Base-by-base conservation (phyloP, 306 rosid species). In the Rubus idaeus region DNA sequence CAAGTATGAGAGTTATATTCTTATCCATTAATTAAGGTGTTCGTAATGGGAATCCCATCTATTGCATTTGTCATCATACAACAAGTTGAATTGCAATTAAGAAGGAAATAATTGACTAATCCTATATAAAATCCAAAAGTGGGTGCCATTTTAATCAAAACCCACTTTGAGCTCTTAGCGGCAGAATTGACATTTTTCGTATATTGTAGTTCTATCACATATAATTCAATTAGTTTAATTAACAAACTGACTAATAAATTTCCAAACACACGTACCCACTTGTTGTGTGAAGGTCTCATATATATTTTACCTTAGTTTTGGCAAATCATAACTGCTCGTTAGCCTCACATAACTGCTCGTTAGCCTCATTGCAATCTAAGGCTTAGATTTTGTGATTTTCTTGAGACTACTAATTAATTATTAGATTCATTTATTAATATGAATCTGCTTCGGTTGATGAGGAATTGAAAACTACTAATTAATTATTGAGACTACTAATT, bases 321-420 rank as follows among this genome's bases (percentile, higher is more conserved):
- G 57, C 63, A 49, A 77, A 71, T 20, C 35, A 73, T 46, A 78
- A 82, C 70, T 41, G 62, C 63, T 71, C 20, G 26, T 23, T 23
- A 23, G 26, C 26, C 26, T 23, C n/a, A n/a, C 35, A 73, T 46
- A 78, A 82, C 70, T 41, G 62, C 63, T 71, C 20, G 42, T 18
- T 26, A 61, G 20, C 68, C 20, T 62, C 23, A 23, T 20, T 66
- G 80, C 69, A 81, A 83, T 86, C 87, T 76, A 85, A 52, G 86
- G 71, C 73, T 64, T 64, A 67, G 88, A 87, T 85, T 77, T 46
- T 79, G 12, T 70, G 76, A 70, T 78, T 67, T 75, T 76, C 49
- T 60, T 20, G 8, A 72, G 40, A 70, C 37, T 23, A 23, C 26
- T 23, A 23, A 23, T 23, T 23, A 23, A 23, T 23, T 23, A 23